A percentile compares a stretch with the other conserved stretches of the same genome.
phyloP scores from a whole-genome alignment of 2,329 filamentous ascomycete species.

The Hawksworthiomyces lignivorus region DNA sequence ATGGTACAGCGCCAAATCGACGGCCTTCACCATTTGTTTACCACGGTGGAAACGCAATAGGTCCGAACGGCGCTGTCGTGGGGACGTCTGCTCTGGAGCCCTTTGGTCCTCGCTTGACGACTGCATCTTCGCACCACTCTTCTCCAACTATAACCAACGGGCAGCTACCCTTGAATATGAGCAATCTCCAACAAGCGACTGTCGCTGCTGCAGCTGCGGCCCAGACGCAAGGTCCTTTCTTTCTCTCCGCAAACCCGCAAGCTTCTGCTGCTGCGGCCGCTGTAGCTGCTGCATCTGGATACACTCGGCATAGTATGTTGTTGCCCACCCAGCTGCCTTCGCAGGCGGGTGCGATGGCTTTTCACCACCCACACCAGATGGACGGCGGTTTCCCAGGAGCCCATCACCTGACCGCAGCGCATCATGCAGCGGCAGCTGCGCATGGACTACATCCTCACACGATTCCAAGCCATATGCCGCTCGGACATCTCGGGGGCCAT shows the following conservation, averaged over 20 bases:
- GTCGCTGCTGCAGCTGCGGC: constrained; percentile 36
- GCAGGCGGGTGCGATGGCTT: constrained; percentile 24
- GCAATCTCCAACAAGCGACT: constrained; percentile 46
- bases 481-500: constrained; percentile 3
- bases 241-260: constrained; percentile 41
- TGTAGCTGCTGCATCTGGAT: constrained; percentile 18
- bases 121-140: constrained; percentile 38
- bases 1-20: constrained; percentile 47
- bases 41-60: constrained; percentile 31
- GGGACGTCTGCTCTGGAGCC: constrained; percentile 34
- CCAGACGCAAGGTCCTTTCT: constrained; percentile 44
- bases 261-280: constrained; percentile 28
- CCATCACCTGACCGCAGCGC: constrained; percentile 1
- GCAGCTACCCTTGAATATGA: constrained; percentile 45
- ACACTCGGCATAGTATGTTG: constrained; percentile 51
- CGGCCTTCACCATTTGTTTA: constrained; percentile 56
- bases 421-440: neutral
- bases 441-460: constrained; percentile 8
- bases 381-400: constrained; percentile 6
- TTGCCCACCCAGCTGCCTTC: constrained; percentile 48
- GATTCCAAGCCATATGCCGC: constrained; percentile 9
- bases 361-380: constrained; percentile 9
- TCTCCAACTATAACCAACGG: constrained; percentile 40
- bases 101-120: constrained; percentile 45
- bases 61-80: constrained; percentile 10